Percentiles rank a stretch among this genome's conserved stretches.
phyloP scores from a whole-genome alignment of 495 filamentous ascomycete species.

The Darksidea phi region DNA sequence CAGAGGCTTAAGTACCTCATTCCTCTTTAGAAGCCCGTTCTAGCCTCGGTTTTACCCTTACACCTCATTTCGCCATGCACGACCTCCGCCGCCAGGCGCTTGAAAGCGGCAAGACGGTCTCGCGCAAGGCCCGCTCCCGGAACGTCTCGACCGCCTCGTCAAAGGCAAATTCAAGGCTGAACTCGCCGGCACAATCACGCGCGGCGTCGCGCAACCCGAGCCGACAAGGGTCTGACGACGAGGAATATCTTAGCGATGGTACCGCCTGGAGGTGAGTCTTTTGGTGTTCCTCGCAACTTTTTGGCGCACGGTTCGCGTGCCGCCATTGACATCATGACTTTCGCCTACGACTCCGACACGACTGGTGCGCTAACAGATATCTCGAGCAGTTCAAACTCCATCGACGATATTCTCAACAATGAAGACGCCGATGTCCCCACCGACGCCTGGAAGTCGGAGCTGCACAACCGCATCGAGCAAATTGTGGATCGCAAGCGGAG shows the following conservation, averaged over 20 bases:
- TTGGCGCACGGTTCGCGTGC: constrained; percentile 6
- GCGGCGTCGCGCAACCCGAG: constrained; percentile 45
- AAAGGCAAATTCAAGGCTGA: constrained; percentile 59
- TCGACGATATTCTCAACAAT: constrained; percentile 60
- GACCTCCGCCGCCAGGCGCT: constrained; percentile 80
- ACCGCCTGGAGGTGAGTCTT: constrained; percentile 64
- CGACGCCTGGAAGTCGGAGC: constrained; percentile 62
- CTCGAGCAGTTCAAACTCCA: constrained; percentile 39
- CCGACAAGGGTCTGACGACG: constrained; percentile 71
- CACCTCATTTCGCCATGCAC: constrained; percentile 54
- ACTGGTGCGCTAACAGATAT: constrained; percentile 20
- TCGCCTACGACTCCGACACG: constrained; percentile 5
- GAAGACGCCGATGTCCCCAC: constrained; percentile 52
- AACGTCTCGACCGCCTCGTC: constrained; percentile 66
- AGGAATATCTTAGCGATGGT: constrained; percentile 68
- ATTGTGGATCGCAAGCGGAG: constrained; percentile 84
- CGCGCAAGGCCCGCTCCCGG: constrained; percentile 78
- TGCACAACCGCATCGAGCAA: constrained; percentile 72
- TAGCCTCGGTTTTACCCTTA: background rate
- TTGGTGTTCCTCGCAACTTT: background rate
- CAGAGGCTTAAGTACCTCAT: background rate
- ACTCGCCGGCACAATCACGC: constrained; percentile 62
- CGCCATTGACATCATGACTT: constrained; percentile 15
- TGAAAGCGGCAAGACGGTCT: constrained; percentile 88
- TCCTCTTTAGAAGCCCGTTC: constrained; percentile 2